These are phyloP conservation scores for Ogataea naganishii DNA, from an alignment of 805 yeast species.

Conservation along the genomic window DNA sequence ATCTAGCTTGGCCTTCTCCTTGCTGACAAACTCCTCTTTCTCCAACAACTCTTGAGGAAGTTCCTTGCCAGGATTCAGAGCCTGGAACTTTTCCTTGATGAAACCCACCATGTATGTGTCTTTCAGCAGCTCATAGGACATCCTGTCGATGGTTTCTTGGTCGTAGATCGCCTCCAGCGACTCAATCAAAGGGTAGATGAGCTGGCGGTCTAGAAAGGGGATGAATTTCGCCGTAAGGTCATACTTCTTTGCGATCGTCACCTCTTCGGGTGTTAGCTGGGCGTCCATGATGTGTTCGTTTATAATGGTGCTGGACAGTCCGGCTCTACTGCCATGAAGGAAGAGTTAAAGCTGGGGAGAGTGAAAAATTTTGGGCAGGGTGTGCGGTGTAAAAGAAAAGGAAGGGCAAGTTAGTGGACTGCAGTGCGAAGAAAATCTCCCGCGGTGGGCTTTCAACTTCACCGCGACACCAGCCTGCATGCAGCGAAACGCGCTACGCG, in stretches of 20 bases:
- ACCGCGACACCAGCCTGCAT: no score
- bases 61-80: conserved; percentile 28
- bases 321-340: no score
- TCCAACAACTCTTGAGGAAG: conserved; percentile 33
- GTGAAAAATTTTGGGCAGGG: no score
- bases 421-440: no score
- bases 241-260: conserved; percentile 36
- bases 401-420: no score
- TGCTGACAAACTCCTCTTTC: conserved; percentile 31
- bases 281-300: no score
- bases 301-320: no score
- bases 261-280: conserved; percentile 24
- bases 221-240: conserved; percentile 47
- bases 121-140: conserved; percentile 44
- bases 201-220: conserved; percentile 55
- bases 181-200: conserved; percentile 45
- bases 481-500: no score
- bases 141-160: conserved; percentile 32
- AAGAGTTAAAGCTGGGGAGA: no score
- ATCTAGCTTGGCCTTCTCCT: conserved; percentile 28
- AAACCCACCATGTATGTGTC: conserved; percentile 50
- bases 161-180: conserved; percentile 36
- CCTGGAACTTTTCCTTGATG: conserved; percentile 33
- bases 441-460: no score
- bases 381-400: no score